Base-by-base conservation (phyloP, 2,329 filamentous ascomycete species). In the Xenoacremonium recifei region DNA sequence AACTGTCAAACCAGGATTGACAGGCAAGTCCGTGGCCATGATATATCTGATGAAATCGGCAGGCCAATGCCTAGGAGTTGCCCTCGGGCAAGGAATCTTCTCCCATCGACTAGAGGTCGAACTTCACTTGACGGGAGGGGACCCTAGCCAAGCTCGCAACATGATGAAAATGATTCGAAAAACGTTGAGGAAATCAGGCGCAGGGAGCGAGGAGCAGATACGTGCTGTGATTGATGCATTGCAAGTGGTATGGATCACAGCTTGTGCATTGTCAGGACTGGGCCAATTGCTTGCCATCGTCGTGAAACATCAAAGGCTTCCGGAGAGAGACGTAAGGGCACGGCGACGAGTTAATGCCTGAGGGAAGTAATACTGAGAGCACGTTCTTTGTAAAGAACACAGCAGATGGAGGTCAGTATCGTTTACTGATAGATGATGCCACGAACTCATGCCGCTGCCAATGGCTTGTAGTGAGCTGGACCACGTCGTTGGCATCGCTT, bases 11-110 rank as follows among this genome's bases (percentile, higher is more conserved):
- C 41, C 45, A n/a, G 37, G 21, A 6, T 51, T 57, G 9, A 47
- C 46, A 25, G 54, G 51, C 2, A 53, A 58, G 33, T 53, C 54
- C n/a, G 49, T 55, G 15, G 50, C 48, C 31, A 55, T 60, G 55
- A 50, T 58, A 21, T 49, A 50, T 27, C 45, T 58, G n/a, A 20
- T 60, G 20, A 42, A 57, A 33, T 49, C 55, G 9, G 50, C 51
- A 31, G 57, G 58, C 11, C 54, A 60, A 40, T 59, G 56, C 39
- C 36, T 60, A 16, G 58, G 58, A 17, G 50, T 60, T 23, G 57
- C 57, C 18, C 29, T 59, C 16, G 57, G 57, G 5, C 55, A 50
- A 13, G 42, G 47, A 30, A 42, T 59, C 41, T 60, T 60, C 29
- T 57, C 55, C n/a, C 47, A 42, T n/a, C 47, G 48, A 21, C 41